Evolutionary conservation across 1,284 basidiomycete species (phyloP), one percentile per base, ranked within the genome.

Genomic region (Pterulicium gracile): DNA sequence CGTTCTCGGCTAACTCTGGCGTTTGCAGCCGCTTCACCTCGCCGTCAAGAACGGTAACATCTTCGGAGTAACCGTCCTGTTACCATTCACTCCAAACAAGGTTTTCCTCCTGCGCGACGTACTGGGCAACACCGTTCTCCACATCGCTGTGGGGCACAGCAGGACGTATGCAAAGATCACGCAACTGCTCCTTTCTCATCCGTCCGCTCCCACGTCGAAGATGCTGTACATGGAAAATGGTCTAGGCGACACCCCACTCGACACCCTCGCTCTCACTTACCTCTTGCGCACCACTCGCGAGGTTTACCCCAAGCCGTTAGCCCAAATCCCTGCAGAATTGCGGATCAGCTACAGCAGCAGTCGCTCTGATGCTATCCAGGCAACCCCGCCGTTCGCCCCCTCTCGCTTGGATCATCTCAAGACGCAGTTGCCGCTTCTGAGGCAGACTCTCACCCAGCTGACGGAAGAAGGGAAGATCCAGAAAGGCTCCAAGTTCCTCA

Each of bases 171-270:
- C n/a, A n/a, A n/a, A n/a, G n/a, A n/a, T n/a, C n/a, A n/a, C n/a
- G n/a, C n/a, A n/a, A n/a, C n/a, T n/a, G n/a, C n/a, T n/a, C n/a
- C n/a, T n/a, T n/a, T n/a, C n/a, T n/a, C n/a, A n/a, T n/a, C n/a
- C n/a, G n/a, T 58, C 61, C 19, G 40, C 47, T 0, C 60, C 61
- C 10, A 62, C 49, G 42, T 49, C 58, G 0, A 65, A 69, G 18
- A 62, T 58, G 0, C 55, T 77, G 3, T 61, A 63, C 46, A 58
- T 64, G 32, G 76, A 79, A 55, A 70, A 79, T 51, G 69, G 69
- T 17, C 72, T 79, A 3, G 78, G 77, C 2, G 66, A 71, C 47
- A 75, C 73, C 0, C 65, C 73, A 0, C 51, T 72, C 3, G 78
- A 79, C 48, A 65, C 42, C 10, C 13, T 68, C 32, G 64, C 65